Evolutionary conservation across 2,329 filamentous ascomycete species (phyloP).

Genomic region (Diaporthe batatas): DNA sequence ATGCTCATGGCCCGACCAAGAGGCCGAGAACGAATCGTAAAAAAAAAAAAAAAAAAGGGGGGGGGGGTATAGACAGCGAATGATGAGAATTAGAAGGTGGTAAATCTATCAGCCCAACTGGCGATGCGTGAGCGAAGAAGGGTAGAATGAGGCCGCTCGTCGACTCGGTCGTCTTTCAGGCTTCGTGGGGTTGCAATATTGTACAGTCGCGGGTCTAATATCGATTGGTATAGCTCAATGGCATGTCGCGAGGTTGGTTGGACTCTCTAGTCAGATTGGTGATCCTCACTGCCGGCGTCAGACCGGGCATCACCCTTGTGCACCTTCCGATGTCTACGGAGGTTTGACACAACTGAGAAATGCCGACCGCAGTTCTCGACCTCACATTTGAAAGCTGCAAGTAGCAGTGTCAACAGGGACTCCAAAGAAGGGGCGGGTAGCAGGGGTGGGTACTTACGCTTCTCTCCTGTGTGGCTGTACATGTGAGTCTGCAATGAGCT

Average conservation of each 20-base stretch:
- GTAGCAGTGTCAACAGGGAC: constrained; percentile 38
- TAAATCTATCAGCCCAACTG: constrained; percentile 45
- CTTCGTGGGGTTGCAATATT: constrained; percentile 25
- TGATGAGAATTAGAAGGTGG: constrained; percentile 46
- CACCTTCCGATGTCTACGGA: constrained; percentile 94
- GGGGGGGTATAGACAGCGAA: constrained; percentile 44
- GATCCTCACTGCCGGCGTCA: constrained; percentile 73
- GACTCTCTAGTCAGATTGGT: constrained; percentile 67
- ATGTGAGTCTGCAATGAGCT: constrained; percentile 97
- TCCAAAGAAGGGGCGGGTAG: too few species aligned
- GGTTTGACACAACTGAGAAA: constrained; percentile 97
- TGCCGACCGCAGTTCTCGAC: constrained; percentile 95
- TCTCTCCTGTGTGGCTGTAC: constrained; percentile 98
- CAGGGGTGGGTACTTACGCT: constrained; percentile 76
- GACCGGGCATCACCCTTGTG: constrained; percentile 83
- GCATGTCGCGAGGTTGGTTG: background rate
- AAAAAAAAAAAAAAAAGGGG: background rate
- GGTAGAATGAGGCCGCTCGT: constrained; percentile 20
- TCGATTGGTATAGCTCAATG: constrained; percentile 25
- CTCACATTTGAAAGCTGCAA: constrained; percentile 88
- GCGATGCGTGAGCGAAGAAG: constrained; percentile 26
- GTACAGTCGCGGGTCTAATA: constrained; percentile 29
- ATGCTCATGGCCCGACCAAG: constrained; percentile 33
- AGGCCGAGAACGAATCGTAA: constrained; percentile 6
- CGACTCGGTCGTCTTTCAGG: constrained; percentile 25